phyloP scores from a whole-genome alignment of 1,284 basidiomycete genomes.

The Ustilago sp. region DNA sequence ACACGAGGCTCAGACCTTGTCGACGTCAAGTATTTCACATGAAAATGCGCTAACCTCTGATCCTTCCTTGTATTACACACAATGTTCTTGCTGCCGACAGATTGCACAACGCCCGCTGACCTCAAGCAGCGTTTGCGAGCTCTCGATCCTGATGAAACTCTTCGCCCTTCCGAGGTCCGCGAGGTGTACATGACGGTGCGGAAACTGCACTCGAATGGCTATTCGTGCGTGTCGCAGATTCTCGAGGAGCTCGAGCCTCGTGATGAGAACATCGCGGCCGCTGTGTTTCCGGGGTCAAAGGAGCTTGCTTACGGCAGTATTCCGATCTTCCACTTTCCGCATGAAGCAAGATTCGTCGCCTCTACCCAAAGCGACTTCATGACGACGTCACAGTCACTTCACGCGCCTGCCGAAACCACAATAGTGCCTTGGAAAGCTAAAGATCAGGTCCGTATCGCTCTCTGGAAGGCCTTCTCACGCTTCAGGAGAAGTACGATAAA shows the following conservation, averaged over 20 bases:
- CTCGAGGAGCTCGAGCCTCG: conserved; percentile 39
- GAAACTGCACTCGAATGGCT: conserved; percentile 13
- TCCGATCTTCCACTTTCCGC: conserved; percentile 35
- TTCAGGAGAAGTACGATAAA: not conserved
- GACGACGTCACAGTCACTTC: conserved; percentile 1
- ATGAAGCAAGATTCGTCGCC: not conserved
- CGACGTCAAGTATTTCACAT: not conserved
- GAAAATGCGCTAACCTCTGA: not conserved
- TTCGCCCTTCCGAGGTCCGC: conserved; percentile 13
- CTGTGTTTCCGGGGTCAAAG: not conserved
- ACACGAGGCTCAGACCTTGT: not conserved
- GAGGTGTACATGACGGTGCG: conserved; percentile 12
- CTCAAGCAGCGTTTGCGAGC: conserved; percentile 18
- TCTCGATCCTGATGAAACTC: conserved; percentile 10
- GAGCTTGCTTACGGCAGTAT: conserved; percentile 14
- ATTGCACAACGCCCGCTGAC: conserved; percentile 13
- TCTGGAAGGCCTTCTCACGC: conserved; percentile 28
- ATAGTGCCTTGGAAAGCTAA: conserved; percentile 23
- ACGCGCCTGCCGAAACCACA: not conserved
- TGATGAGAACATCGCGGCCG: conserved; percentile 26
- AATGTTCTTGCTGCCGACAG: conserved; percentile 10
- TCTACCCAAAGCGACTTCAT: conserved; percentile 19
- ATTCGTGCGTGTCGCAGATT: conserved; percentile 16
- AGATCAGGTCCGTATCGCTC: conserved; percentile 20
- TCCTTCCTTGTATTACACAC: not conserved